Evolutionary conservation across 1,284 basidiomycete genomes (phyloP).

Genomic region (Cryptococcus deneoformans): DNA sequence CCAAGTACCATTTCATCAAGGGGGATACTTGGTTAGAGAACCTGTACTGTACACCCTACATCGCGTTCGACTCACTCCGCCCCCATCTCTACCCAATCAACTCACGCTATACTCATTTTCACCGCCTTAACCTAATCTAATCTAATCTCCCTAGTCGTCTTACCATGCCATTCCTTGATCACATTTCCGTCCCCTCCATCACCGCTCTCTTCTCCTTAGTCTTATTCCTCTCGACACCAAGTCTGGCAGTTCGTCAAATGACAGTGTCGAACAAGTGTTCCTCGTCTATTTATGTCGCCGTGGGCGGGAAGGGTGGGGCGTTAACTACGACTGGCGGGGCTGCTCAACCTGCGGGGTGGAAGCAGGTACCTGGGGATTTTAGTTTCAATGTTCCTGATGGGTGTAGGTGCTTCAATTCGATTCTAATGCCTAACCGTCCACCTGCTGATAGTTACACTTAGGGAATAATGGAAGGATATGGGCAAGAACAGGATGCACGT

Average conservation of each 20-base stretch:
- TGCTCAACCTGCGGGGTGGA: conserved; percentile 11
- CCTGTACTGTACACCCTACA: too few relatives aligned
- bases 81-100: too few relatives aligned
- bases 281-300: conserved; percentile 17
- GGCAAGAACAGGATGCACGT: conserved; percentile 20
- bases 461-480: conserved; percentile 15
- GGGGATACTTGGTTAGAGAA: too few relatives aligned
- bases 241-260: conserved; percentile 4
- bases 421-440: not conserved
- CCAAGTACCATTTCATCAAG: too few relatives aligned
- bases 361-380: conserved; percentile 6
- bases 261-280: conserved; percentile 21
- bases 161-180: not conserved
- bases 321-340: conserved; percentile 3
- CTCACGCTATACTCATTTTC: too few relatives aligned
- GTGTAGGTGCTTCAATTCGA: conserved; percentile 9
- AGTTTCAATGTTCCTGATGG: conserved; percentile 16
- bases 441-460: not conserved
- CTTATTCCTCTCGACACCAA: not conserved
- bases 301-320: conserved; percentile 1
- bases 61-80: too few relatives aligned
- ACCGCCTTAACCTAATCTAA: too few relatives aligned
- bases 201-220: not conserved
- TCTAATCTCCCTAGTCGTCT: too few relatives aligned
- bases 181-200: not conserved